phyloP scores from a whole-genome alignment of 2,329 filamentous ascomycete genomes.

The Lecanosticta acicola region DNA sequence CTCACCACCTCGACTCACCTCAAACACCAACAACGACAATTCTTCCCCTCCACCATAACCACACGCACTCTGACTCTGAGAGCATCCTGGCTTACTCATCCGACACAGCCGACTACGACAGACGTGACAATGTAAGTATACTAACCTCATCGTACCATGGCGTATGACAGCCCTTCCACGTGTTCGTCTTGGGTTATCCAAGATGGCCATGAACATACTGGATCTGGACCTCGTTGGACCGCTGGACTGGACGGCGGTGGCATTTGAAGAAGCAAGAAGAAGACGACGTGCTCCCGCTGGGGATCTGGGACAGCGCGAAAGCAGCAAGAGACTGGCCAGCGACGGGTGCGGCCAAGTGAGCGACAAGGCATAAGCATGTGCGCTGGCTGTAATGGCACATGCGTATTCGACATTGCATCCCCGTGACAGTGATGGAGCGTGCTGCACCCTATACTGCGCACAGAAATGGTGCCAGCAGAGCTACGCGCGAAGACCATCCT shows the following conservation, averaged over 20 bases:
- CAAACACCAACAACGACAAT: not conserved
- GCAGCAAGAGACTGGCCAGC: not conserved
- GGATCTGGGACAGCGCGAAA: not conserved
- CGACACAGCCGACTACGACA: not conserved
- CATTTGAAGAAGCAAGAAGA: not conserved
- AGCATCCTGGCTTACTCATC: not conserved
- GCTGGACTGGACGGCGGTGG: not conserved
- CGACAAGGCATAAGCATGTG: not conserved
- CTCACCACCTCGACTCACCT: not conserved
- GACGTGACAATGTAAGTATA: not conserved
- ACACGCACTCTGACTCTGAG: not conserved
- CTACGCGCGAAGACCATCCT: not conserved
- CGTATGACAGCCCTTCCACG: not conserved
- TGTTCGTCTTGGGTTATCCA: not conserved
- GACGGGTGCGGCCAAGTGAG: not conserved
- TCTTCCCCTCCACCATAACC: not conserved
- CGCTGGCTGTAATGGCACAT: not conserved
- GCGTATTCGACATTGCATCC: not conserved
- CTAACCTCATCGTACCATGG: not conserved
- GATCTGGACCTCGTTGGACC: not conserved
- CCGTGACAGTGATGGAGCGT: not conserved
- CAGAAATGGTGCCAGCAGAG: not conserved
- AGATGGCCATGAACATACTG: not conserved
- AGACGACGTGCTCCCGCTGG: not conserved
- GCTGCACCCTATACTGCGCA: not conserved